Evolutionary conservation across 805 yeast genomes (phyloP).

Genomic region (Pichia exigua): DNA sequence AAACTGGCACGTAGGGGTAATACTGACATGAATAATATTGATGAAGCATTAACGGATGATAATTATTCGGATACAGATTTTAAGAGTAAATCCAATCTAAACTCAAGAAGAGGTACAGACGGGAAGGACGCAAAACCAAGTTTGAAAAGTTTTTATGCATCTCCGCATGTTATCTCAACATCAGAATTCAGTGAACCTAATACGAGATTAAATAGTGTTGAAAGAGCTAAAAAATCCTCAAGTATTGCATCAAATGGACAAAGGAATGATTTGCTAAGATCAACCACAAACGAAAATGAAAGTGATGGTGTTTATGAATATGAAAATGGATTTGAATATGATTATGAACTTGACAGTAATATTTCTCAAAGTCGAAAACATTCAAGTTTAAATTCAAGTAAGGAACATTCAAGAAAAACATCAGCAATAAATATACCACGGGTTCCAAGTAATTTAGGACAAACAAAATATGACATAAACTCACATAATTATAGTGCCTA

Average conservation of each 20-base stretch:
- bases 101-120: background rate
- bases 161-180: constrained; percentile 4
- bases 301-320: constrained; percentile 11
- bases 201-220: constrained; percentile 1
- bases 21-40: constrained; percentile 1
- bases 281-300: constrained; percentile 1
- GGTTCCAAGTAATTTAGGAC: too few species aligned
- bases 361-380: background rate
- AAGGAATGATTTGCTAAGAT: background rate
- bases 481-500: background rate
- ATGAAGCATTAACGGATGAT: constrained; percentile 2
- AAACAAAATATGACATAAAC: background rate
- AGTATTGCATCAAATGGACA: background rate
- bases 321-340: constrained; percentile 14
- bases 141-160: background rate
- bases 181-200: constrained; percentile 1
- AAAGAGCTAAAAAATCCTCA: background rate
- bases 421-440: background rate
- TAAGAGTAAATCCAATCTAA: background rate
- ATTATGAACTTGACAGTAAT: constrained; percentile 11
- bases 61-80: background rate
- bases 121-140: background rate
- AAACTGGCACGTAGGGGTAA: background rate
- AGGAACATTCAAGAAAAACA: constrained; percentile 2
- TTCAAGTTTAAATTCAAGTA: background rate